These are phyloP conservation scores for Pseudogymnoascus sp. DNA, from an alignment of 2,329 filamentous ascomycete genomes.

Conservation along the genomic window DNA sequence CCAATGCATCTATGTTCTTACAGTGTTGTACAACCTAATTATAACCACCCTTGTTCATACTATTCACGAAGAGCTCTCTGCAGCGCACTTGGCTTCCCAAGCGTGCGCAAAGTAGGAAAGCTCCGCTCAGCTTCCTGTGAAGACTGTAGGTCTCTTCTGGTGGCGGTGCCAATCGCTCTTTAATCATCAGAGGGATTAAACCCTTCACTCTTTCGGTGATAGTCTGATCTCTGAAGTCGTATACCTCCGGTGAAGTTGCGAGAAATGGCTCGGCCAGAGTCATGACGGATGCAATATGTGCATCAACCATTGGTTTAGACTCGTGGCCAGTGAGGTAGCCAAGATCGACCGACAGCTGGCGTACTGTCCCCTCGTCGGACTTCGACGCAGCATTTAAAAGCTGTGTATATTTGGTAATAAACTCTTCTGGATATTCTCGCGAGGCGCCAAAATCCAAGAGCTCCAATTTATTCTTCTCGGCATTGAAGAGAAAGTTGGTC, in stretches of 20 bases:
- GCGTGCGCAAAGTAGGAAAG: constrained; percentile 83
- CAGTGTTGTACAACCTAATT: constrained; percentile 4
- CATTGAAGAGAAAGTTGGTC: constrained; percentile 96
- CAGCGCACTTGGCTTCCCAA: constrained; percentile 77
- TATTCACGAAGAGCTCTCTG: constrained; percentile 62
- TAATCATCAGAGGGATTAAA: constrained; percentile 87
- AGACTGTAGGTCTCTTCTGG: constrained; percentile 96
- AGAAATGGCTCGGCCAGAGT: constrained; percentile 90
- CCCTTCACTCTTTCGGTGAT: constrained; percentile 88
- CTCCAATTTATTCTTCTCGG: constrained; percentile 62
- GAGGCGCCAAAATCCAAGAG: constrained; percentile 93
- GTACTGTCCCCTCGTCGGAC: constrained; percentile 55
- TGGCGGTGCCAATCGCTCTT: constrained; percentile 78
- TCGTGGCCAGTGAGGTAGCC: constrained; percentile 93
- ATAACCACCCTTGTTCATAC: constrained; percentile 24
- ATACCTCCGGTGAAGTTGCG: constrained; percentile 65
- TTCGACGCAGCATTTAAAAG: constrained; percentile 73
- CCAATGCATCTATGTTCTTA: neutral
- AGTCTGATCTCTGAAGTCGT: constrained; percentile 90
- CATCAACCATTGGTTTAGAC: constrained; percentile 75
- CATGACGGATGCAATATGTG: constrained; percentile 78
- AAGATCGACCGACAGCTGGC: constrained; percentile 61
- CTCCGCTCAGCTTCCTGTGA: constrained; percentile 90
- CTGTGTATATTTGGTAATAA: constrained; percentile 70
- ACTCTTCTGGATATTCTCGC: constrained; percentile 71